Base-by-base conservation (phyloP, 192 early-diverging fungal genomes). In the Umbelopsis sp. region DNA sequence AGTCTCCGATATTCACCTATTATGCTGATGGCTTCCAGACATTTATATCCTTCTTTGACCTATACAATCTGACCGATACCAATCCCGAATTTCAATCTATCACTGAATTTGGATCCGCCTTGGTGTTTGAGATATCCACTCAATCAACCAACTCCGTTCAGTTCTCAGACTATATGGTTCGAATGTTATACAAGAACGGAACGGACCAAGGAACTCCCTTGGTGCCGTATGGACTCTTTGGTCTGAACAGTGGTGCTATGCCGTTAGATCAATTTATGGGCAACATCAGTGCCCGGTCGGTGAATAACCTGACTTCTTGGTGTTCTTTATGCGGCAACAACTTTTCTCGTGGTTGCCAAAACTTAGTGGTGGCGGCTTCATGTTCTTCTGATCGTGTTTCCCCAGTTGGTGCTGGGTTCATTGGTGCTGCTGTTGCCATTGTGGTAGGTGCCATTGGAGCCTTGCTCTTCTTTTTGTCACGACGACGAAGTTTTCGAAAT, bases 71-170 rank as follows among this genome's bases (percentile, higher is more conserved):
- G 16, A 67, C 66, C 66, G 43, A 67, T 14, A 45, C 14, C 24
- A 67, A 67, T 26, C 66, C 66, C 11, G 66, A 67, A 43, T 67
- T 67, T 41, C 66, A 67, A 45, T 67, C 66, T 36, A 67, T 67
- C 66, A 67, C 66, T 11, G 66, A 67, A 16, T 67, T 67, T 31
- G 66, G 66, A 22, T 67, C 66, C 22, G 43, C 66, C 11, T 34
- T 67, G 6, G 66, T 67, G 7, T 67, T 67, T 26, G 66, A 67
- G 21, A 26, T 67, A 20, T 67, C 66, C 32, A 67, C 41, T 34
- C 38, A 67, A 20, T 14, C 66, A 9, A 25, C 45, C 1, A 7
- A 67, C 2, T 45, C 43, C 8, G 38, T 29, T 43, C 66, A 67
- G 45, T 67, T 67, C 10, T 67, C 66, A 29, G 66, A 67, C 26